These are phyloP conservation scores for Aphanomyces astaci DNA, from an alignment of 352 stramenopile genomes.

Conservation along the genomic window DNA sequence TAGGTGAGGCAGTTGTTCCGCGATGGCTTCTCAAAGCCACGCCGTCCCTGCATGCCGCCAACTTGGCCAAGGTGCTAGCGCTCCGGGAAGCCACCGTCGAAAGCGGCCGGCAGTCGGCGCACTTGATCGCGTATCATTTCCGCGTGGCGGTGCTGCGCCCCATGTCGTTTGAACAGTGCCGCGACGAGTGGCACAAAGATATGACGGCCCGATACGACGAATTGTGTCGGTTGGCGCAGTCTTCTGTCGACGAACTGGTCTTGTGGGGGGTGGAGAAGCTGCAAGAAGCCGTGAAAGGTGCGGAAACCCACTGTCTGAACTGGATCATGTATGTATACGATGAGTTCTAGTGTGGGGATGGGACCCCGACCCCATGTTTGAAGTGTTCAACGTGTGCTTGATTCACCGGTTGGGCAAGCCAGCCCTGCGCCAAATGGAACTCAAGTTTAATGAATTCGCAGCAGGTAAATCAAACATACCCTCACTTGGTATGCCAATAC, in stretches of 20 bases:
- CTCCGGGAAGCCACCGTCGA: conserved; percentile 33
- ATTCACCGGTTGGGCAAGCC: conserved; percentile 39
- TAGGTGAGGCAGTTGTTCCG: conserved; percentile 16
- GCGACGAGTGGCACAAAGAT: conserved; percentile 37
- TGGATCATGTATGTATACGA: background rate
- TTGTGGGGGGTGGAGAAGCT: conserved; percentile 48
- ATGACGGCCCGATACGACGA: conserved; percentile 30
- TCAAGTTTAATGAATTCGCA: conserved; percentile 48
- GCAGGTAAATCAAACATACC: no score
- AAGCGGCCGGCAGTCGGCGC: conserved; percentile 34
- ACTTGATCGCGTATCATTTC: conserved; percentile 46
- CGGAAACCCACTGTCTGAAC: background rate
- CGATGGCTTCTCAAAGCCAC: conserved; percentile 61
- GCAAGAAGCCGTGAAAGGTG: conserved; percentile 51
- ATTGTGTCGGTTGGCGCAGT: conserved; percentile 26
- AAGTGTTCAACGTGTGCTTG: conserved; percentile 55
- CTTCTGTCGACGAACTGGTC: conserved; percentile 37
- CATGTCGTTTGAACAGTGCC: conserved; percentile 42
- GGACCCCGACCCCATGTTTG: conserved; percentile 54
- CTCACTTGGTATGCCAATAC: no score
- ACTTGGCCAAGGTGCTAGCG: conserved; percentile 39
- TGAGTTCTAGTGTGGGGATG: conserved; percentile 67
- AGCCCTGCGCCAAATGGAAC: conserved; percentile 35
- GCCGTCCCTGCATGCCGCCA: conserved; percentile 42
- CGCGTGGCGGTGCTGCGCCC: conserved; percentile 15